A percentile compares a stretch with the other conserved stretches of the same genome.
Conservation (phyloP, 345 rosid genomes). For the Lepidium sativum region DNA sequence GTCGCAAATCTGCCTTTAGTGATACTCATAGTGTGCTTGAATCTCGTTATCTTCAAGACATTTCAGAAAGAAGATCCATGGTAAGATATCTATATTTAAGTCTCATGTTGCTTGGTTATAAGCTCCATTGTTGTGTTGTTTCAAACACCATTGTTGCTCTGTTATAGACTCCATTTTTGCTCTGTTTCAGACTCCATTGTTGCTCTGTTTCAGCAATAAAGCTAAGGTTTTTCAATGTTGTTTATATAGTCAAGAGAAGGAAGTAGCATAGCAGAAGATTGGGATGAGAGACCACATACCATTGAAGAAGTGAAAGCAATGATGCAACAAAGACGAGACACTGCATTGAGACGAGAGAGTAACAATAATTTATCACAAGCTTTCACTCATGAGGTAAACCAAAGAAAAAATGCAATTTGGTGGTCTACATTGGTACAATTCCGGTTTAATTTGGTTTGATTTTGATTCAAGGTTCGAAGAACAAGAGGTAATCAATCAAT, state of each 20-base stretch:
- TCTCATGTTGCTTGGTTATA: too few species aligned
- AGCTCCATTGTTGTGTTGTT: too few species aligned
- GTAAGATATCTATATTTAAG: not conserved
- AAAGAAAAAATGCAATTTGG: too few species aligned
- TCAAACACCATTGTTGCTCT: too few species aligned
- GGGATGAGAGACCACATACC: constrained; percentile 66
- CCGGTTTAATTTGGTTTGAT: not conserved
- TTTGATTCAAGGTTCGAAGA: constrained; percentile 31
- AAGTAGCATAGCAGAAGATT: constrained; percentile 66
- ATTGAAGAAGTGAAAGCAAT: constrained; percentile 71
- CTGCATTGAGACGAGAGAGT: constrained; percentile 43
- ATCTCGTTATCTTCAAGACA: constrained; percentile 54
- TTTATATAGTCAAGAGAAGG: constrained; percentile 61
- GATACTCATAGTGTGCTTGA: constrained; percentile 47
- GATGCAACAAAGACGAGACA: constrained; percentile 60
- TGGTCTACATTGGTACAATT: not conserved
- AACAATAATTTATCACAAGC: constrained; percentile 38
- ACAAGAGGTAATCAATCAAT: constrained; percentile 46
- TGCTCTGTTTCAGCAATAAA: too few species aligned
- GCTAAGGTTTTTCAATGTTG: not conserved
- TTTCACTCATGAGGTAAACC: constrained; percentile 50
- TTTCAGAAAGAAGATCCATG: constrained; percentile 63
- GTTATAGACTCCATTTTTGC: too few species aligned
- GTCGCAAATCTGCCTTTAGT: constrained; percentile 54
- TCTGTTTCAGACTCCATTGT: too few species aligned